Evolutionary conservation across 768 basidiomycete genomes (phyloP).

Genomic region (Suillus placidus): DNA sequence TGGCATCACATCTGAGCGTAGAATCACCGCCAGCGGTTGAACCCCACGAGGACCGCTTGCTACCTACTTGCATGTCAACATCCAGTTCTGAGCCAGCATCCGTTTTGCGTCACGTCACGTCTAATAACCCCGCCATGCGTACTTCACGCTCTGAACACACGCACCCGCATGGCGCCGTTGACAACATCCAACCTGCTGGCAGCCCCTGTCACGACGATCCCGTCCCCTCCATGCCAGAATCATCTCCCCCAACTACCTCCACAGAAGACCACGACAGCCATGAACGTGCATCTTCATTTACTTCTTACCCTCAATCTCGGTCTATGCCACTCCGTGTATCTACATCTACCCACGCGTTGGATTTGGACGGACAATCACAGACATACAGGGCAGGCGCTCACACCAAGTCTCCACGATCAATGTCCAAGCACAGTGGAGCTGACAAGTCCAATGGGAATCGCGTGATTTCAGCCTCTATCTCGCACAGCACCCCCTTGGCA

Average conservation of each 20-base stretch:
- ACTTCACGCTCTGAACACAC: slow-evolving; percentile 1
- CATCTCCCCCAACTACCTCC: neutral
- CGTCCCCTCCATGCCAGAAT: neutral
- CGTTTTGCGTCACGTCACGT: neutral
- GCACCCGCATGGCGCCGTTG: neutral
- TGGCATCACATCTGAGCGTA: neutral
- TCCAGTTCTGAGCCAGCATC: slow-evolving; percentile 4
- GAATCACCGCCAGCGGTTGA: slow-evolving; percentile 12
- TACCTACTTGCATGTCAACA: neutral
- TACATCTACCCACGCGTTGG: slow-evolving; percentile 6
- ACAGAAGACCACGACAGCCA: neutral
- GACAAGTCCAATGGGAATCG: slow-evolving; percentile 13
- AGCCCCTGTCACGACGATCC: slow-evolving; percentile 2
- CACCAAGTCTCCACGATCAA: slow-evolving; percentile 21
- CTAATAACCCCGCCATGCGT: neutral
- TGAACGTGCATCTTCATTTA: neutral
- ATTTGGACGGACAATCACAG: slow-evolving; percentile 16
- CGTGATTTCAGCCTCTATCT: slow-evolving; percentile 11
- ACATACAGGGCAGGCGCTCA: slow-evolving; percentile 10
- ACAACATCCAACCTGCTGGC: neutral
- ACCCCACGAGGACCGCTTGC: neutral
- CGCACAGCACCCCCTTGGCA: neutral
- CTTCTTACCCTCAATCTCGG: neutral
- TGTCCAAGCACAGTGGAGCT: slow-evolving; percentile 22
- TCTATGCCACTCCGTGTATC: neutral